Evolutionary conservation across 208 protist genomes (phyloP).

Genomic region (Polymyxa betae): DNA sequence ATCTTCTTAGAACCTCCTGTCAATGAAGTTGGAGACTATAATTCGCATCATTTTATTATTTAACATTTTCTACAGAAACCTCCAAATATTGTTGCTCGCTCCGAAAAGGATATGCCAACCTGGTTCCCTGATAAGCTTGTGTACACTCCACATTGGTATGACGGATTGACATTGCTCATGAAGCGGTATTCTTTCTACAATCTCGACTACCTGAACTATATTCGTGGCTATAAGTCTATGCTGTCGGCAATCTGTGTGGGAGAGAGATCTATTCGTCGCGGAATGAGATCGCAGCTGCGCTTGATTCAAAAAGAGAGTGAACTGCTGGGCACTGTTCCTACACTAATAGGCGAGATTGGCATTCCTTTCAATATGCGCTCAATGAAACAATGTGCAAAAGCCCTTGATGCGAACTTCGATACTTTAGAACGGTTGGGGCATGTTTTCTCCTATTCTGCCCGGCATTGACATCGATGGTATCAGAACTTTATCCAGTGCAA

Average conservation of each 20-base stretch:
- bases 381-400: not conserved
- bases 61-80: not conserved
- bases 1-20: constrained; percentile 15
- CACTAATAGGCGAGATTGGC: constrained; percentile 15
- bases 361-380: not conserved
- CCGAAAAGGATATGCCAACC: not conserved
- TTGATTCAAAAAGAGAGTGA: constrained; percentile 5
- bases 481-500: not conserved
- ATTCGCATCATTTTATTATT: not conserved
- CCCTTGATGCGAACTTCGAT: not conserved
- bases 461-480: not conserved
- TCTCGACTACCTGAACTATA: not conserved
- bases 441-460: not conserved
- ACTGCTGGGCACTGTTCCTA: not conserved
- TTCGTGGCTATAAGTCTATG: not conserved
- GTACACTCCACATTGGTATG: constrained; percentile 43
- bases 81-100: not conserved
- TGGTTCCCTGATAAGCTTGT: not conserved
- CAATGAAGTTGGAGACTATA: not conserved
- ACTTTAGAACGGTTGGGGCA: not conserved
- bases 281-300: not conserved
- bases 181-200: not conserved
- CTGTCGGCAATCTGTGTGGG: not conserved
- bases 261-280: not conserved
- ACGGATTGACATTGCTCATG: constrained; percentile 14